These are phyloP conservation scores for Camellia lanceoleosa DNA, from an alignment of 148 eudicot genomes.

Conservation along the genomic window DNA sequence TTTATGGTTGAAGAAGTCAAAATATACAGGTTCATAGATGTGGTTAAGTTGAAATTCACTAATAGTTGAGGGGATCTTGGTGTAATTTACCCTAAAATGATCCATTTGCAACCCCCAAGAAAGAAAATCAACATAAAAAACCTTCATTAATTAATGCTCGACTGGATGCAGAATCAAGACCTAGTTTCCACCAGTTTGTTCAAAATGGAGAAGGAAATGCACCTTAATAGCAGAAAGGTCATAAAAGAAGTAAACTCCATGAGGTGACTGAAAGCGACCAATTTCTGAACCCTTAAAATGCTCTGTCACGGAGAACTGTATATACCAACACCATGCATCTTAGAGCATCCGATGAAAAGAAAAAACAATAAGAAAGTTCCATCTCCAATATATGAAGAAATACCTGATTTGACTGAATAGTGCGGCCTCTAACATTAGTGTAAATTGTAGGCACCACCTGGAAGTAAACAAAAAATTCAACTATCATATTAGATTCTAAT, in stretches of 20 bases:
- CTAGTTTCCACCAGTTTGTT: constrained; percentile 3
- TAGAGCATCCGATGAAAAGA: neutral
- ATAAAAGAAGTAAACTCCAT: constrained; percentile 89
- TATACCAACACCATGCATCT: constrained; percentile 5
- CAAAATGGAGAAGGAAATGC: constrained; percentile 12
- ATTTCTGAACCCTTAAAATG: constrained; percentile 58
- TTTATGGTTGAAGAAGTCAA: no score
- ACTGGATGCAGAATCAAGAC: neutral
- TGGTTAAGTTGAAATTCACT: neutral
- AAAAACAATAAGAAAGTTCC: constrained; percentile 6
- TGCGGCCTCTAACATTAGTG: constrained; percentile 49
- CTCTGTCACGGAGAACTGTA: constrained; percentile 90
- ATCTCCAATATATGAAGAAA: constrained; percentile 9
- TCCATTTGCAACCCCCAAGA: neutral
- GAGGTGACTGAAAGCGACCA: constrained; percentile 50
- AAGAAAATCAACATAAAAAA: neutral
- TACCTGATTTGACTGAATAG: constrained; percentile 85
- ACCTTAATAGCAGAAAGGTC: constrained; percentile 95
- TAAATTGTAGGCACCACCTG: constrained; percentile 90
- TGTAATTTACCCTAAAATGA: no score
- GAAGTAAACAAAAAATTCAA: constrained; percentile 8
- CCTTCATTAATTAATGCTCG: neutral
- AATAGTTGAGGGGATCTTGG: neutral
- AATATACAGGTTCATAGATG: no score
- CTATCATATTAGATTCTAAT: neutral